Base-by-base conservation (phyloP, 2,329 filamentous ascomycete genomes). In the Colletotrichum euphorbiae region DNA sequence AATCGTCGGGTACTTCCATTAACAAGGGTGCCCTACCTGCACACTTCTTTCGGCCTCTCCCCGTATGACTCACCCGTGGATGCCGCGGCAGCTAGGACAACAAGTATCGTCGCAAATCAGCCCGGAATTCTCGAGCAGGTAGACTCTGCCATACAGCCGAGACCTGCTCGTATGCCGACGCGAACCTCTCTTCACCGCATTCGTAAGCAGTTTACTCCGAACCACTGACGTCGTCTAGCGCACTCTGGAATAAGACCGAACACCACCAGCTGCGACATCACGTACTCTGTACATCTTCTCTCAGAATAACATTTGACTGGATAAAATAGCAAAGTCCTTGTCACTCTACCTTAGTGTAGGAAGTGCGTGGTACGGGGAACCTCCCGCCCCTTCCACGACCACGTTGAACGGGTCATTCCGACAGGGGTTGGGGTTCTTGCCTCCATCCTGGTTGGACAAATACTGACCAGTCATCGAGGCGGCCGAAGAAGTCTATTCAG, bases 1-100 rank as follows among this genome's bases (percentile, higher is more conserved):
- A 62, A 62, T 64, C 43, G 56, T 43, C 50, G 11, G 24, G 11
- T 9, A 28, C 38, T 7, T 38, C 17, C 28, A 3, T 31, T 13
- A 38, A 68, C 46, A 46, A 54, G 50, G 63, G 58, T 54, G 46
- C 36, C 50, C 31, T 51, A 17, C 38, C 48, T 31, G 17, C 24
- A 48, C 42, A 40, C 4, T 51, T 17, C 55, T 58, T 50, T 42
- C 45, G 31, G 46, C 12, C 46, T 12, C 58, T 54, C 36, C n/a
- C 61, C 65, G 45, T 51, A 52, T 68, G 65, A 68, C 61, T 68
- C 61, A 68, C 28, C 31, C 42, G 31, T 58, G 40, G 42, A 61
- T 54, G 56, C n/a, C 42, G 56, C 36, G 57, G 36, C 42, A 63
- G 40, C 17, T 38, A 36, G 31, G 21, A 51, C 43, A 50, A 4